Conservation (phyloP, 2,329 filamentous ascomycete genomes). For the Colletotrichum trifolii region DNA sequence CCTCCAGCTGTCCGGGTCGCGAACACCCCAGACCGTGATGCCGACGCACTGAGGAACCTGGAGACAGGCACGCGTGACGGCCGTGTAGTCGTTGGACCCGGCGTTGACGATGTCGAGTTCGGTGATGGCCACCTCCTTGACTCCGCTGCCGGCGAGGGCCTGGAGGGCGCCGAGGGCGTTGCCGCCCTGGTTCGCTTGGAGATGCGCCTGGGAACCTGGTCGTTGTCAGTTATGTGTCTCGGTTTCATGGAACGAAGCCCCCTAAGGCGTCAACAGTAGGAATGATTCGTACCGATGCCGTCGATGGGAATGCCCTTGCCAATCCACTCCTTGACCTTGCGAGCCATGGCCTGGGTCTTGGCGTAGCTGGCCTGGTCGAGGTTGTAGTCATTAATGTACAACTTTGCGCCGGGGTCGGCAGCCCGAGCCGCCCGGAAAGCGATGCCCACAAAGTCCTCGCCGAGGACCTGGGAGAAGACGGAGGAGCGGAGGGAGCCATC, state of each 20-base stretch:
- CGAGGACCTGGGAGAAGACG: conserved; percentile 75
- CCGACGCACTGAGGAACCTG: conserved; percentile 69
- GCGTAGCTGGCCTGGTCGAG: conserved; percentile 68
- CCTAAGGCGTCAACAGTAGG: background rate
- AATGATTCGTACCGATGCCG: conserved; percentile 58
- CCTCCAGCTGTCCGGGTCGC: conserved; percentile 64
- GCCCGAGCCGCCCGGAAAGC: conserved; percentile 75
- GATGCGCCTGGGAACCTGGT: conserved; percentile 64
- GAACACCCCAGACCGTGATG: conserved; percentile 72
- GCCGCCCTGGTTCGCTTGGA: conserved; percentile 57
- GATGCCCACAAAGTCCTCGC: conserved; percentile 76
- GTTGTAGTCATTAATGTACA: conserved; percentile 83
- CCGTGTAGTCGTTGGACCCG: conserved; percentile 66
- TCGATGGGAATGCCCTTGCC: conserved; percentile 72
- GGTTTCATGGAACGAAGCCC: background rate
- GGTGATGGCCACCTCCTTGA: conserved; percentile 70
- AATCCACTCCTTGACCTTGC: conserved; percentile 72
- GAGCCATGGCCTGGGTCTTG: conserved; percentile 68
- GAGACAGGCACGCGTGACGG: conserved; percentile 68
- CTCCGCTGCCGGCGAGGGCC: conserved; percentile 60
- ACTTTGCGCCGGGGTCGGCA: conserved; percentile 73
- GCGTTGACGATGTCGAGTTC: conserved; percentile 75
- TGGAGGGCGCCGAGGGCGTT: conserved; percentile 61
- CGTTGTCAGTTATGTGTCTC: background rate
- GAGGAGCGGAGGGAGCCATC: conserved; percentile 68